Evolutionary conservation across 331 rosid species (phyloP), one percentile per base, ranked within the genome.

Genomic region (Rhamnella rubrinervis): DNA sequence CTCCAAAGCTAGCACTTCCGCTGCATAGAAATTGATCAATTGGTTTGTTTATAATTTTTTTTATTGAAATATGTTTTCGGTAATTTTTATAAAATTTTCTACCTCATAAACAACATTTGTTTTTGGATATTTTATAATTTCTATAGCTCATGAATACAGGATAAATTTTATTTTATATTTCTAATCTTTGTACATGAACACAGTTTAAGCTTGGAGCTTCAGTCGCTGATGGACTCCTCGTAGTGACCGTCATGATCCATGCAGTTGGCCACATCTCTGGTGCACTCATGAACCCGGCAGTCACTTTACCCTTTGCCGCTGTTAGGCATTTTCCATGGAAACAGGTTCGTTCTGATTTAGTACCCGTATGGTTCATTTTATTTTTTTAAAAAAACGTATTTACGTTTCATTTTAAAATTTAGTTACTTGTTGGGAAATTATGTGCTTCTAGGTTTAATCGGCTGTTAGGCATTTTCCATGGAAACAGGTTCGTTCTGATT

Each of bases 271-370:
- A 92, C 72, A 82, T 92, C 74, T 89, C 98, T 5, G 93, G 96
- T 0, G 96, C 93, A 8, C 98, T 89, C 66, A 87, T 89, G 91
- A 92, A 92, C 76, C 98, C 96, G 0, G 93, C 93, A 0, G 96
- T 92, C 38, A 89, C 98, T 71, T 59, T 92, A 31, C 91, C 96
- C 38, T 88, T 92, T 55, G 88, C 96, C 47, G 69, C 88, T 7
- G 62, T 78, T 8, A 37, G 66, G 11, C 96, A 85, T 75, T 86
- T 92, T 56, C 96, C 96, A 21, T 87, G 96, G 98, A 85, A 79
- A 67, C 91, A 86, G 93, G 98, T 86, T 37, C 13, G 19, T 14
- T 6, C 55, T 6, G 1, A 51, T 4, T 18, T 11, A 4, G 18
- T 2, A 13, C 19, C 55, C 6, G 7, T 16, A 56, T 12, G 63